Conservation (phyloP, 257 asterid genomes). For the Cruciata laevipes region DNA sequence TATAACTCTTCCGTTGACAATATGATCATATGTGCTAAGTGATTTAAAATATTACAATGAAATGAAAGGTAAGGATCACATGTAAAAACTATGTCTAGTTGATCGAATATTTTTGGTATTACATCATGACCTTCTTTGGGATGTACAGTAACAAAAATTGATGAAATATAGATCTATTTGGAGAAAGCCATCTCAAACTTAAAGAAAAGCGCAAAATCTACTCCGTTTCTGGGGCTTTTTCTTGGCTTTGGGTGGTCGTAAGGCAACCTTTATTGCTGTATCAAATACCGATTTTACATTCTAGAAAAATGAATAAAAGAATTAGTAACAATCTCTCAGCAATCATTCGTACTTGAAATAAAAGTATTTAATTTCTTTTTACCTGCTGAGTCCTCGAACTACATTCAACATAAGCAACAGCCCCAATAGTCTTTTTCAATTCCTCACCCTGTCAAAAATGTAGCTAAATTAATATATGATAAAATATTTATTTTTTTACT, state of each 20-base stretch:
- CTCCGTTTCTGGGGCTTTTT: conserved; percentile 45
- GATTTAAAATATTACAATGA: not conserved
- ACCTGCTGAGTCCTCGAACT: conserved; percentile 96
- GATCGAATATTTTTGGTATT: not conserved
- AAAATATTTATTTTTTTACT: too few species aligned
- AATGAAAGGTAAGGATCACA: not conserved
- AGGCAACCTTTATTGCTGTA: conserved; percentile 69
- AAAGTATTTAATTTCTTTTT: not conserved
- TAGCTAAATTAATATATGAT: not conserved
- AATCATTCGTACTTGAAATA: not conserved
- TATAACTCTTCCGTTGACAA: too few species aligned
- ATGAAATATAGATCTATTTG: not conserved
- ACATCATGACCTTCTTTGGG: not conserved
- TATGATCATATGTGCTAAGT: not conserved
- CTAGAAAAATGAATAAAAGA: conserved; percentile 28
- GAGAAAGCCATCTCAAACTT: conserved; percentile 8
- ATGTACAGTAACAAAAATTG: not conserved
- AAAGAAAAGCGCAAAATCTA: conserved; percentile 49
- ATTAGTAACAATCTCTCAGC: not conserved
- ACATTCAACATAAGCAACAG: conserved; percentile 76
- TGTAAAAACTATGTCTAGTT: not conserved
- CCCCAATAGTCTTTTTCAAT: conserved; percentile 68
- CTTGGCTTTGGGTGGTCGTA: conserved; percentile 74
- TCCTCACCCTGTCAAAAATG: conserved; percentile 60
- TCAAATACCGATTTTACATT: conserved; percentile 77